Base-by-base conservation (phyloP, 1,139 yeast genomes). In the Kodamaea derodonti region DNA sequence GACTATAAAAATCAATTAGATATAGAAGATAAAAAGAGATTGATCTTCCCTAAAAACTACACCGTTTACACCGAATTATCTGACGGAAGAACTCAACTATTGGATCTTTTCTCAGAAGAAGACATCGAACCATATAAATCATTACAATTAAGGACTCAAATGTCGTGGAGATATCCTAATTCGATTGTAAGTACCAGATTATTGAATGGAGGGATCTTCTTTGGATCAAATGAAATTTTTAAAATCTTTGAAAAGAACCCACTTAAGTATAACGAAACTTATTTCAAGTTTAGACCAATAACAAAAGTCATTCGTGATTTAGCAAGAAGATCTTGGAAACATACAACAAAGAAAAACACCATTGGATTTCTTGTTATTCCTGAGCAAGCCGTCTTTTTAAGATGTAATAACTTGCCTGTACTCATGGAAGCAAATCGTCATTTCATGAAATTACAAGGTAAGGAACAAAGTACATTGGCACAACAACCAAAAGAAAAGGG, bases 241-340 rank as follows among this genome's bases (percentile, higher is more conserved):
- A 45, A 46, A 2, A 52, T 63, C 2, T 60, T 68, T 26, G 62
- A 58, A 11, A 52, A 50, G 3, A 55, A 62, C 20, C 46, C 60
- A 14, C 52, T 50, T 23, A 62, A 60, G 41, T 66, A 56, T 41
- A 61, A 56, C 37, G 74, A 68, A 33, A 32, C 50, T 3, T 69
- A 69, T 44, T 67, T 69, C 47, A 48, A 51, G 20, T 51, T 54
- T 38, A 62, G 81, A 46, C 70, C 88, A 6, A 62, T 84, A 36
- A 72, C 77, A 23, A 85, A 86, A 54, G 69, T 90, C 22, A 75
- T 87, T 22, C 77, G 97, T 49, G 96, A 88, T 52, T 60, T 92
- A 41, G 94, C 95, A 3, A 76, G 97, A 57, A 75, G 95, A 47
- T 82, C 96, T 3, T 92, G 98, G 98, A 76, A 74, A 49, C 96